Percentiles rank a stretch among this genome's conserved stretches.
These are phyloP conservation scores for Eimeria falciformis DNA, from an alignment of 169 alveolate species.

Conservation along the genomic window DNA sequence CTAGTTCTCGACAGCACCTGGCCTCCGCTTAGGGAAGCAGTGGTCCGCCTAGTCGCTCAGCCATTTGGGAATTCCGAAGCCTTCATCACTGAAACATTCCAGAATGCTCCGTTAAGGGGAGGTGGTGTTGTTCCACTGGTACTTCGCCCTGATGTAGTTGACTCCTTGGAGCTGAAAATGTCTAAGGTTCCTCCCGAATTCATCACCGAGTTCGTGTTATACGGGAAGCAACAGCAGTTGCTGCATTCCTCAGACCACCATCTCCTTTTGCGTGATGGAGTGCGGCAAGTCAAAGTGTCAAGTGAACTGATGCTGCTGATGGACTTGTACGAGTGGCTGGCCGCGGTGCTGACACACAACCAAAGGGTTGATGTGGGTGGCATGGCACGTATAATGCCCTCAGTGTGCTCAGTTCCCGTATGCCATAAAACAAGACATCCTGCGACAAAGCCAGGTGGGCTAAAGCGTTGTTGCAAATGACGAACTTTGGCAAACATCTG, in stretches of 20 bases:
- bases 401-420: neutral
- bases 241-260: constrained; percentile 25
- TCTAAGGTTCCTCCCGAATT: constrained; percentile 70
- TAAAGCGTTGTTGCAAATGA: neutral
- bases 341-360: constrained; percentile 69
- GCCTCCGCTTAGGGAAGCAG: constrained; percentile 55
- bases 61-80: constrained; percentile 28
- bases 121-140: constrained; percentile 9
- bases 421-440: neutral
- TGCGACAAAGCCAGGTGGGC: neutral
- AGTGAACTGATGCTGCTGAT: constrained; percentile 46
- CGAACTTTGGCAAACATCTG: no score
- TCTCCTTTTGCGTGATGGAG: neutral
- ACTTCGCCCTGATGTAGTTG: constrained; percentile 58
- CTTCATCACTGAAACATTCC: neutral
- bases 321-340: constrained; percentile 77
- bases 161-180: constrained; percentile 63
- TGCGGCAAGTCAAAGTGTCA: constrained; percentile 41
- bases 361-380: neutral
- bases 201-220: constrained; percentile 47
- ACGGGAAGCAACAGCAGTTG: constrained; percentile 72
- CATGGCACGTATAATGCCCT: neutral
- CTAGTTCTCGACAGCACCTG: constrained; percentile 42
- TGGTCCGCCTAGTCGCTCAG: constrained; percentile 59
- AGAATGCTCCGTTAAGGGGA: neutral